Conservation (phyloP, 306 rosid species). For the Coriaria nepalensis region DNA sequence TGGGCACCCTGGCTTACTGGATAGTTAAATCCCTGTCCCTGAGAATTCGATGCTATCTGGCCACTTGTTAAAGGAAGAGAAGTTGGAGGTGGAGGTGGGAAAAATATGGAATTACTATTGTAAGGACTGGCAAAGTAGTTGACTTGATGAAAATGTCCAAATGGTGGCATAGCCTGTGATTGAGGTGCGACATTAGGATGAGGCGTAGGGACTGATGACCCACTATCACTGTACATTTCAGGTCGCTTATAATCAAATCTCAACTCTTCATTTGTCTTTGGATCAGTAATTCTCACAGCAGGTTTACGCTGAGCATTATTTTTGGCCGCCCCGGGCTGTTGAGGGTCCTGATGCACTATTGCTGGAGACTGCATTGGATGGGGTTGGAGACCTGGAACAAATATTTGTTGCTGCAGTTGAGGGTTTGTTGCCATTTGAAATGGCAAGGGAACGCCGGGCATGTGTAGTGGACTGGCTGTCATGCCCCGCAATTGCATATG, state of each 20-base stretch:
- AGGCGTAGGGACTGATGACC: conserved; percentile 46
- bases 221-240: conserved; percentile 50
- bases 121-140: conserved; percentile 37
- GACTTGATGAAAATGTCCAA: conserved; percentile 33
- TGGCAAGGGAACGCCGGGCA: conserved; percentile 47
- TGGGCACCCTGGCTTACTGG: conserved; percentile 44
- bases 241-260: conserved; percentile 54
- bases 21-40: conserved; percentile 49
- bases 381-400: conserved; percentile 54
- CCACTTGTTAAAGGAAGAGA: conserved; percentile 50
- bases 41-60: conserved; percentile 53
- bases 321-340: conserved; percentile 58
- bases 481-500: conserved; percentile 76
- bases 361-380: conserved; percentile 73
- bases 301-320: conserved; percentile 57
- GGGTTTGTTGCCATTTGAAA: conserved; percentile 53
- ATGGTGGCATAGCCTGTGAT: conserved; percentile 50
- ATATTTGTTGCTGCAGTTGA: conserved; percentile 67
- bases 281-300: conserved; percentile 83
- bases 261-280: conserved; percentile 82
- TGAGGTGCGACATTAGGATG: conserved; percentile 47
- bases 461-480: conserved; percentile 46
- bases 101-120: conserved; percentile 27
- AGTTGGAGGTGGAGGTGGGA: conserved; percentile 22
- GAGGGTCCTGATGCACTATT: conserved; percentile 58